Evolutionary conservation across 768 basidiomycete genomes (phyloP).

Genomic region (Hypholoma sublateritium): DNA sequence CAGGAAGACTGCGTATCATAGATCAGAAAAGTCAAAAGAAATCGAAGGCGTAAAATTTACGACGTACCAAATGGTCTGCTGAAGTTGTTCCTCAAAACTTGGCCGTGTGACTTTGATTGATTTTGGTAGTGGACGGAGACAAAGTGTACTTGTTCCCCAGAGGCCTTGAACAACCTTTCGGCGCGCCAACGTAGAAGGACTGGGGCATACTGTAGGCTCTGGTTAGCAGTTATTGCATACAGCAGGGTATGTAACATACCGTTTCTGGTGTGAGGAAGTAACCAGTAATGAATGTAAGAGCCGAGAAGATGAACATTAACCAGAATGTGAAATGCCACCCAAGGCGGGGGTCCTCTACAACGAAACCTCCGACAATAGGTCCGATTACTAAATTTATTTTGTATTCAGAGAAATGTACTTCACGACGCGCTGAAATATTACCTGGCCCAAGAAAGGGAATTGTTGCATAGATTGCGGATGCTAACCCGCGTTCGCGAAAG

Average conservation of each 20-base stretch:
- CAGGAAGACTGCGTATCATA: conserved; percentile 45
- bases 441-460: conserved; percentile 61
- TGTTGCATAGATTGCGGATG: conserved; percentile 57
- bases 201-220: conserved; percentile 49
- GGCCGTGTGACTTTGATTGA: conserved; percentile 39
- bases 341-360: conserved; percentile 43
- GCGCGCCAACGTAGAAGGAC: conserved; percentile 59
- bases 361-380: conserved; percentile 68
- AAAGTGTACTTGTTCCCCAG: conserved; percentile 41
- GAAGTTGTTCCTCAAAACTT: conserved; percentile 48
- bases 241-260: conserved; percentile 23
- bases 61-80: conserved; percentile 53
- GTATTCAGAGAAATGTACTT: not conserved
- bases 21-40: not conserved
- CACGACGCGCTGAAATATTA: conserved; percentile 14
- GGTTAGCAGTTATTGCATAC: not conserved
- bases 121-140: conserved; percentile 49
- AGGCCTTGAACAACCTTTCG: conserved; percentile 36
- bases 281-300: conserved; percentile 41
- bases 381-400: conserved; percentile 46
- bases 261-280: conserved; percentile 59
- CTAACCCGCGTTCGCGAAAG: conserved; percentile 57
- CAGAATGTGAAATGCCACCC: conserved; percentile 69
- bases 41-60: not conserved
- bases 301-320: conserved; percentile 59